phyloP scores from a whole-genome alignment of 805 yeast genomes.

The Teunomyces lycoperdinae region DNA sequence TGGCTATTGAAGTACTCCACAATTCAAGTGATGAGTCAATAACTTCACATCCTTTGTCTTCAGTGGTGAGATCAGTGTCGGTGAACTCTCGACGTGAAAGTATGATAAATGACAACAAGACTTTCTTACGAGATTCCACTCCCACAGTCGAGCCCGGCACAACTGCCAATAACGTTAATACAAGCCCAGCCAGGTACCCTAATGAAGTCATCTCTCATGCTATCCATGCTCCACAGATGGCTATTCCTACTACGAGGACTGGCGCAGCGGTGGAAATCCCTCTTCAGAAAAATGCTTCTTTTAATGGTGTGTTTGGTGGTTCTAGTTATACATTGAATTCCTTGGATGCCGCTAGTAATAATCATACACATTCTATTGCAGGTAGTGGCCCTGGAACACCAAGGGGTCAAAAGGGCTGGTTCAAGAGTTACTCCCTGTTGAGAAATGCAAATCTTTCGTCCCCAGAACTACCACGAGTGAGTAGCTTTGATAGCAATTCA shows the following conservation, averaged over 20 bases:
- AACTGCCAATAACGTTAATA: background rate
- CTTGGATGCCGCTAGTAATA: background rate
- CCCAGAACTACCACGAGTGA: slow-evolving; percentile 15
- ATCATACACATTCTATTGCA: slow-evolving; percentile 7
- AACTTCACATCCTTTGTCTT: slow-evolving; percentile 24
- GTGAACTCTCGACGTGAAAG: slow-evolving; percentile 24
- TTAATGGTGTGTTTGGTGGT: slow-evolving; percentile 8
- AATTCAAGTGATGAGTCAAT: slow-evolving; percentile 14
- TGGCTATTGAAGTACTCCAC: background rate
- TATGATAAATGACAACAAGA: slow-evolving; percentile 12
- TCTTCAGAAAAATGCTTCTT: slow-evolving; percentile 23
- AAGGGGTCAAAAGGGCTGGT: slow-evolving; percentile 27
- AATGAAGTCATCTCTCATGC: slow-evolving; percentile 14
- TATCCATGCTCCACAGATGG: slow-evolving; percentile 49
- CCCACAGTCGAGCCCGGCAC: slow-evolving; percentile 1
- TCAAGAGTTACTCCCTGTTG: slow-evolving; percentile 26
- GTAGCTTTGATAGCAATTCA: slow-evolving; percentile 26
- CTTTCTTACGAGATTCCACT: slow-evolving; percentile 8
- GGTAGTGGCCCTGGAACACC: slow-evolving; percentile 13
- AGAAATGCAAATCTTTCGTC: slow-evolving; percentile 13
- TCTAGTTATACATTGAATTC: slow-evolving; percentile 3
- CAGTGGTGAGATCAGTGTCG: slow-evolving; percentile 28
- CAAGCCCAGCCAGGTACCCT: slow-evolving; percentile 2
- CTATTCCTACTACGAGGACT: slow-evolving; percentile 76
- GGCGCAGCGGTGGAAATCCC: slow-evolving; percentile 81